These are phyloP conservation scores for Puccinia polysora DNA, from an alignment of 1,284 basidiomycete species.

Conservation along the genomic window DNA sequence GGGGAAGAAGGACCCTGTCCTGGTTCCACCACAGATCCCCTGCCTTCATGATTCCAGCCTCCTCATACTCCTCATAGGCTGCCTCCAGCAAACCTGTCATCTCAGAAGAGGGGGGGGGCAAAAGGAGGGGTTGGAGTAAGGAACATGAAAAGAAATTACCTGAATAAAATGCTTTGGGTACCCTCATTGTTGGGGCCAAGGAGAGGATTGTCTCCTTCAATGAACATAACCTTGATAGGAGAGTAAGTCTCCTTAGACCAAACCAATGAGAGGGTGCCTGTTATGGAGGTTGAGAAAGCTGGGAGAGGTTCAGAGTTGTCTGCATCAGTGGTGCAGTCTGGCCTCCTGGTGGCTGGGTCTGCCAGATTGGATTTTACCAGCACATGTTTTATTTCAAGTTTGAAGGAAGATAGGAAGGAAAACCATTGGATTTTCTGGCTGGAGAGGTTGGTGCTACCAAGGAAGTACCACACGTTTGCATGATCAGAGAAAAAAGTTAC, in stretches of 20 bases:
- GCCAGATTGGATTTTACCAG: background rate
- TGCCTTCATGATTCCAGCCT: no score
- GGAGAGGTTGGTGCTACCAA: background rate
- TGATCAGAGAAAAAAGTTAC: conserved; percentile 22
- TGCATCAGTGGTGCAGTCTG: background rate
- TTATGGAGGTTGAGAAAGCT: background rate
- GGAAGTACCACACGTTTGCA: conserved; percentile 14
- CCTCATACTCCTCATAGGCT: no score
- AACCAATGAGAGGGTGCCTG: no score
- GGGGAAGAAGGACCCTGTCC: background rate
- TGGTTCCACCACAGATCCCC: background rate
- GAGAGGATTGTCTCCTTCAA: no score
- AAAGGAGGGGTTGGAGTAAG: no score
- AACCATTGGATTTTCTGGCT: background rate
- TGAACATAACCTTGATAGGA: background rate
- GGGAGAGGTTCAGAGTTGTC: background rate
- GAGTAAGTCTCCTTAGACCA: no score
- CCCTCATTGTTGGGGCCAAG: no score
- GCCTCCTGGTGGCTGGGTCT: background rate
- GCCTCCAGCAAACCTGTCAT: no score
- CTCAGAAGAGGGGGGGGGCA: no score
- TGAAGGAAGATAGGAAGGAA: background rate
- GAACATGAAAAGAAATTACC: no score
- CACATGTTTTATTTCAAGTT: background rate
- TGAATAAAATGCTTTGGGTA: no score